Evolutionary conservation across 139 green algal genomes (phyloP).

Genomic region (Micractinium sp.): DNA sequence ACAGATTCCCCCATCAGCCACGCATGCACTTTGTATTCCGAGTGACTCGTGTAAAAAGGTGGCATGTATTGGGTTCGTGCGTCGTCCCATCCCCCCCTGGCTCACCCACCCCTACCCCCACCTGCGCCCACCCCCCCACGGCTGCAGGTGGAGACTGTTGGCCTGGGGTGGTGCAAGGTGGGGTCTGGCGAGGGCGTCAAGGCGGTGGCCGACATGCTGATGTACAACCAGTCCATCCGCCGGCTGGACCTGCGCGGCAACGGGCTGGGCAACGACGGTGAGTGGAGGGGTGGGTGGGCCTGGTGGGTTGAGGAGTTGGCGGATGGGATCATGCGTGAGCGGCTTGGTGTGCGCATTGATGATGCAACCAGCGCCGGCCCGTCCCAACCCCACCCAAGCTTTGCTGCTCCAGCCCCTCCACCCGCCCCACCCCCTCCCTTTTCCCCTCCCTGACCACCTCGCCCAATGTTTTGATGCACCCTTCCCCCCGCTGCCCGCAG

Average conservation of each 20-base stretch:
- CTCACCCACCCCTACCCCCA: too few species aligned
- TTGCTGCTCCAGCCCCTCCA: not conserved
- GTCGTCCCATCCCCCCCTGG: too few species aligned
- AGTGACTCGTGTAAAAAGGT: too few species aligned
- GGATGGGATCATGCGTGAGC: not conserved
- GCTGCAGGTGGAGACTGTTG: slow-evolving; percentile 79
- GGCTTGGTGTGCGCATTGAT: not conserved
- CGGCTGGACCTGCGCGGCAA: slow-evolving; percentile 95
- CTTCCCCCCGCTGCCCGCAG: not conserved
- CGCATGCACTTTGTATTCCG: too few species aligned
- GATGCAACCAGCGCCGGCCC: not conserved
- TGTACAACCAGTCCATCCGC: slow-evolving; percentile 87
- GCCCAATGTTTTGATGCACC: too few species aligned
- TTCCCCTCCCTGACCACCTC: not conserved
- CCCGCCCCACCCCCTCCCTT: too few species aligned
- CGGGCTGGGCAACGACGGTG: slow-evolving; percentile 85
- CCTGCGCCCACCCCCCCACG: too few species aligned
- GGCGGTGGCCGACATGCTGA: slow-evolving; percentile 88
- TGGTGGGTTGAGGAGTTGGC: too few species aligned
- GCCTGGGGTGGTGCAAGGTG: slow-evolving; percentile 98
- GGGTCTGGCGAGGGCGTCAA: slow-evolving; percentile 75
- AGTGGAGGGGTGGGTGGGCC: not conserved
- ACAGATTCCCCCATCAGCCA: too few species aligned
- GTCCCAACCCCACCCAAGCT: not conserved
- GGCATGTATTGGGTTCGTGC: too few species aligned